Evolutionary conservation across 2,329 filamentous ascomycete species (phyloP).

Genomic region (Periconia macrospinosa): DNA sequence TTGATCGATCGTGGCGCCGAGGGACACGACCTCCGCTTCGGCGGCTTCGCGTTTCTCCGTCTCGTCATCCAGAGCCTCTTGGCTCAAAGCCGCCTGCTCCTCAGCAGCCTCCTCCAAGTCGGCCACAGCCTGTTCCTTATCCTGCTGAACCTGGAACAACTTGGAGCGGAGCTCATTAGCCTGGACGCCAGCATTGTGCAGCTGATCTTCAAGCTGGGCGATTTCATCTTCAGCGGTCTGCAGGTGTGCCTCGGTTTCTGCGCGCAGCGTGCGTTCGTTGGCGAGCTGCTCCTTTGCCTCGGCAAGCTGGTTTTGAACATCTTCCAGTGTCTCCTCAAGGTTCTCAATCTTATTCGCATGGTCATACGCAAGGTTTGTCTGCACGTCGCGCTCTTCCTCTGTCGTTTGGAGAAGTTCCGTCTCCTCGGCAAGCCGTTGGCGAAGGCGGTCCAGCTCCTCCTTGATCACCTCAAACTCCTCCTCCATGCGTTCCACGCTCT

Average conservation of each 20-base stretch:
- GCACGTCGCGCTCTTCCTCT: slow-evolving; percentile 44
- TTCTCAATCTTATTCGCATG: slow-evolving; percentile 39
- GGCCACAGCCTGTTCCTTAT: slow-evolving; percentile 43
- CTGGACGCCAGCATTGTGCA: slow-evolving; percentile 47
- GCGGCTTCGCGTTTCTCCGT: slow-evolving; percentile 40
- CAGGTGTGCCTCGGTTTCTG: slow-evolving; percentile 47
- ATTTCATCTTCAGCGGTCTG: slow-evolving; percentile 47
- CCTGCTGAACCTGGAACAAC: slow-evolving; percentile 49
- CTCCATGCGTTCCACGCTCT: slow-evolving; percentile 41
- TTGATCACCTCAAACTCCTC: slow-evolving; percentile 37
- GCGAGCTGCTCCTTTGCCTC: slow-evolving; percentile 42
- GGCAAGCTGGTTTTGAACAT: slow-evolving; percentile 43
- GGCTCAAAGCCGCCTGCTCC: slow-evolving; percentile 44
- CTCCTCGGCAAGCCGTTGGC: slow-evolving; percentile 39
- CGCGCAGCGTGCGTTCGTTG: slow-evolving; percentile 47
- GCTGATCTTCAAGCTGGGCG: slow-evolving; percentile 42
- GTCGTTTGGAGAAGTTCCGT: slow-evolving; percentile 31
- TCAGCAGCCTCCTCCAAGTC: slow-evolving; percentile 41
- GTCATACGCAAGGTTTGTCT: slow-evolving; percentile 36
- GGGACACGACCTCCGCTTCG: slow-evolving; percentile 38
- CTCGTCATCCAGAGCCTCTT: slow-evolving; percentile 44
- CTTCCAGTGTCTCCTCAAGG: slow-evolving; percentile 35
- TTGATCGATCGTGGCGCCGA: slow-evolving; percentile 37
- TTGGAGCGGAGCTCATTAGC: slow-evolving; percentile 54
- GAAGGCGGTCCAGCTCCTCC: slow-evolving; percentile 35